phyloP scores from a whole-genome alignment of 2,329 filamentous ascomycete genomes.

The Elsinoe australis region DNA sequence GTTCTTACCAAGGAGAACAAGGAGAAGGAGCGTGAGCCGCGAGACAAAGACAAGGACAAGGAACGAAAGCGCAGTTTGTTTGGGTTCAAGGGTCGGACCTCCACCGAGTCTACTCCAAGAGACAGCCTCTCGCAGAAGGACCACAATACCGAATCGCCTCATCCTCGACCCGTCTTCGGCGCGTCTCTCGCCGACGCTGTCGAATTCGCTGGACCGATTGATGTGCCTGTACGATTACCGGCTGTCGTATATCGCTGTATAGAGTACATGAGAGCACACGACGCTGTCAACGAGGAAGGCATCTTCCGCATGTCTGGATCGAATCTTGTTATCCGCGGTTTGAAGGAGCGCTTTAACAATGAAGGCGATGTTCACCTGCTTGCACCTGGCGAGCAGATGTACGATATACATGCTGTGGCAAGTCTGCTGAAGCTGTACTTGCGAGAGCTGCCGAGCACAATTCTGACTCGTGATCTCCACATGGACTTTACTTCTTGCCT shows the following conservation, averaged over 20 bases:
- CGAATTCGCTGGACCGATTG: conserved; percentile 64
- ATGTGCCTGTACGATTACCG: conserved; percentile 68
- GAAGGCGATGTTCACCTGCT: conserved; percentile 88
- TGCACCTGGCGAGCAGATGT: conserved; percentile 63
- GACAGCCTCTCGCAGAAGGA: conserved; percentile 23
- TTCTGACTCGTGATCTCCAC: conserved; percentile 84
- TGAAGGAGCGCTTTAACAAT: conserved; percentile 86
- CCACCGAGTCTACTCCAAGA: conserved; percentile 47
- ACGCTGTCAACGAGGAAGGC: conserved; percentile 78
- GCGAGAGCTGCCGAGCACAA: conserved; percentile 81
- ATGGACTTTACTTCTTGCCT: conserved; percentile 65
- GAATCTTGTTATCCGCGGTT: conserved; percentile 82
- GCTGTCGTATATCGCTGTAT: conserved; percentile 93
- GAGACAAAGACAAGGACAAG: conserved; percentile 47
- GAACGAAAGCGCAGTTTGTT: conserved; percentile 71
- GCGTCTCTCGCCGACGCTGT: conserved; percentile 80
- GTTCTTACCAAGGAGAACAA: conserved; percentile 8
- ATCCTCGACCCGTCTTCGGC: conserved; percentile 67
- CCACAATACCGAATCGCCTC: neutral
- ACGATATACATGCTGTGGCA: conserved; percentile 93
- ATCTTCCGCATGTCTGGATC: conserved; percentile 97
- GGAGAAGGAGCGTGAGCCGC: neutral
- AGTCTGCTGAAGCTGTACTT: conserved; percentile 91
- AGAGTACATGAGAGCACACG: conserved; percentile 78
- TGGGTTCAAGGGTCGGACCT: conserved; percentile 60